phyloP scores from a whole-genome alignment of 2,329 filamentous ascomycete genomes.

The Berkeleyomyces basicola region DNA sequence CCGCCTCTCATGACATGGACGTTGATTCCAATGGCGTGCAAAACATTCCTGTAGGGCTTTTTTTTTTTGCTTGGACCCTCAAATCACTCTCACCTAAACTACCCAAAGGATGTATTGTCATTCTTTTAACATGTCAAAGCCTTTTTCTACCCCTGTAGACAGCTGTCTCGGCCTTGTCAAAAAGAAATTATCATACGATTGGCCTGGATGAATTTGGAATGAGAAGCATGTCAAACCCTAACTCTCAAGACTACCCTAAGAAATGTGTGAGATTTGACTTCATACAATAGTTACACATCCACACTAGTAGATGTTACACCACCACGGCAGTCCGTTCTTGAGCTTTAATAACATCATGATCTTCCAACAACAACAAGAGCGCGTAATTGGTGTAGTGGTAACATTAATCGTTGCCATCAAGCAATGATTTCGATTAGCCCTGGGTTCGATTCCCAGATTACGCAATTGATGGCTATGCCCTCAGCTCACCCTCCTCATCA shows the following conservation, averaged over 20 bases:
- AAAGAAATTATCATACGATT: background rate
- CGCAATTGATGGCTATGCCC: background rate
- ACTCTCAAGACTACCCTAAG: background rate
- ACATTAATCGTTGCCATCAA: constrained; percentile 2
- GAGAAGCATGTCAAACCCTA: background rate
- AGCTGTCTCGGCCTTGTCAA: constrained; percentile 8
- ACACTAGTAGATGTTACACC: too few species aligned
- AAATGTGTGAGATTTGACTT: background rate
- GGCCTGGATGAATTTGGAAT: too few species aligned
- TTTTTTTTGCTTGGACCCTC: background rate
- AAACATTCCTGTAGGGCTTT: too few species aligned
- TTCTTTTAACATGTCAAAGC: background rate
- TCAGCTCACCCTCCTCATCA: too few species aligned
- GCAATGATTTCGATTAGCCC: constrained; percentile 3
- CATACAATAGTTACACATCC: background rate
- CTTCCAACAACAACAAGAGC: background rate
- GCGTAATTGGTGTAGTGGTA: constrained; percentile 3
- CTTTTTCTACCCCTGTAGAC: background rate
- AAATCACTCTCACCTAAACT: background rate
- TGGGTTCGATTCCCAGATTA: constrained; percentile 2
- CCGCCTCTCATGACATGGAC: too few species aligned
- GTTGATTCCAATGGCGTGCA: too few species aligned
- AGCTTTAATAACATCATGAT: background rate
- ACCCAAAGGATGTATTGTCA: background rate
- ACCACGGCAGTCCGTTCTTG: background rate